A percentile compares a stretch with the other conserved stretches of the same genome.
Conservation (phyloP, 2,329 filamentous ascomycete genomes). For the Penicillium sp. region DNA sequence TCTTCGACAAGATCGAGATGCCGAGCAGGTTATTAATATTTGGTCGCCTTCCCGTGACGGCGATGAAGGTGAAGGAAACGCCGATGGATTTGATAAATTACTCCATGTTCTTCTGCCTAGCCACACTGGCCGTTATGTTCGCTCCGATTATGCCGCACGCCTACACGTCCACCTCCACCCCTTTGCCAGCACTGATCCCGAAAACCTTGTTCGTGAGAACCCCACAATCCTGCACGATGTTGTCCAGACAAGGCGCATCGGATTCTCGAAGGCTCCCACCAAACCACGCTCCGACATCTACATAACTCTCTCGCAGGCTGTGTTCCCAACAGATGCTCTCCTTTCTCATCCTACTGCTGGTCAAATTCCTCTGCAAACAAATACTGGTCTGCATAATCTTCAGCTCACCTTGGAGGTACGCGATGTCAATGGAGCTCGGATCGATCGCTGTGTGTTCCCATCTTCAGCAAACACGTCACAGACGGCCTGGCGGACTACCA, state of each 20-base stretch:
- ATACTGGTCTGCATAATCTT: constrained; percentile 69
- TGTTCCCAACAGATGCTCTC: constrained; percentile 67
- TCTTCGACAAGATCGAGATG: constrained; percentile 69
- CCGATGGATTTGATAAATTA: constrained; percentile 70
- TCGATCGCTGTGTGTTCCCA: constrained; percentile 84
- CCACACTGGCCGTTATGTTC: constrained; percentile 71
- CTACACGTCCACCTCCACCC: constrained; percentile 77
- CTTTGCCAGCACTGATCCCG: constrained; percentile 76
- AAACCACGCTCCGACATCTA: constrained; percentile 94
- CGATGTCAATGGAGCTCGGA: constrained; percentile 71
- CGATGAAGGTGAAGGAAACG: constrained; percentile 59
- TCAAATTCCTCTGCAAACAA: constrained; percentile 70
- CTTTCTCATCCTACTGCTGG: constrained; percentile 73
- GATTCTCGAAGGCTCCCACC: constrained; percentile 87
- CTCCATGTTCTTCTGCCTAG: constrained; percentile 73
- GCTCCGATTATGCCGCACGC: constrained; percentile 70
- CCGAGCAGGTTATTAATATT: constrained; percentile 73
- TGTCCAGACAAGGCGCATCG: constrained; percentile 80
- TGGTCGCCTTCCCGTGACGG: constrained; percentile 66
- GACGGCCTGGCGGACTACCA: constrained; percentile 86
- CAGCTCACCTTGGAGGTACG: constrained; percentile 90
- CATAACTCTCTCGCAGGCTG: constrained; percentile 75
- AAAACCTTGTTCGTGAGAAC: constrained; percentile 77
- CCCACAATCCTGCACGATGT: constrained; percentile 85
- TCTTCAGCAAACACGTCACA: constrained; percentile 76